Conservation (phyloP, 176 grass and related monocot genomes). For the Bonia amplexicaulis region DNA sequence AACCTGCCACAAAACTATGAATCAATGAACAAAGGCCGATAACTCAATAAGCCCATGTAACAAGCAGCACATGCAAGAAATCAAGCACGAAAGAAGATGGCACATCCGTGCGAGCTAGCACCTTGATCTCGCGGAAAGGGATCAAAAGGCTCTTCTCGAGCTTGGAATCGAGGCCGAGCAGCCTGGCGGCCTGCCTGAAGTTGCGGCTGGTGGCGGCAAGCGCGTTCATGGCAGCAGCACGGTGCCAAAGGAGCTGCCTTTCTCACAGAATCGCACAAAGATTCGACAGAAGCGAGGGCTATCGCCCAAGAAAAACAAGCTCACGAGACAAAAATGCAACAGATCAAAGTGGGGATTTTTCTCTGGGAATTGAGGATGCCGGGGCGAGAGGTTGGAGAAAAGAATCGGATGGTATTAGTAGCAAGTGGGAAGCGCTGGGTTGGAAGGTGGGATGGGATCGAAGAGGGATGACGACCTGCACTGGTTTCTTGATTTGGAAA, state of each 20-base stretch:
- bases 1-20: conserved; percentile 40
- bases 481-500: conserved; percentile 25
- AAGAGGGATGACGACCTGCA: neutral
- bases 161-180: conserved; percentile 82
- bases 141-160: conserved; percentile 81
- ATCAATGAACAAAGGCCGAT: neutral
- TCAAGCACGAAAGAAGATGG: neutral
- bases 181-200: conserved; percentile 60
- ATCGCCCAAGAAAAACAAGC: neutral
- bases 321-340: neutral
- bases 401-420: conserved; percentile 44
- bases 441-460: conserved; percentile 16
- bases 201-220: conserved; percentile 84
- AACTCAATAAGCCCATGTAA: neutral
- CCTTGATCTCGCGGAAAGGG: conserved; percentile 88
- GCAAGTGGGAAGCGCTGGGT: neutral
- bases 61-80: neutral
- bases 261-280: neutral
- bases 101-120: neutral
- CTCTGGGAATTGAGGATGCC: conserved; percentile 13
- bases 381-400: neutral
- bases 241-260: conserved; percentile 2
- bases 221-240: conserved; percentile 60
- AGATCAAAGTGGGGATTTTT: neutral
- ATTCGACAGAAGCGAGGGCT: no score